A percentile compares a stretch with the other conserved stretches of the same genome.
Evolutionary conservation across 441 rosid species (phyloP).

Genomic region (Erodium trifolium): DNA sequence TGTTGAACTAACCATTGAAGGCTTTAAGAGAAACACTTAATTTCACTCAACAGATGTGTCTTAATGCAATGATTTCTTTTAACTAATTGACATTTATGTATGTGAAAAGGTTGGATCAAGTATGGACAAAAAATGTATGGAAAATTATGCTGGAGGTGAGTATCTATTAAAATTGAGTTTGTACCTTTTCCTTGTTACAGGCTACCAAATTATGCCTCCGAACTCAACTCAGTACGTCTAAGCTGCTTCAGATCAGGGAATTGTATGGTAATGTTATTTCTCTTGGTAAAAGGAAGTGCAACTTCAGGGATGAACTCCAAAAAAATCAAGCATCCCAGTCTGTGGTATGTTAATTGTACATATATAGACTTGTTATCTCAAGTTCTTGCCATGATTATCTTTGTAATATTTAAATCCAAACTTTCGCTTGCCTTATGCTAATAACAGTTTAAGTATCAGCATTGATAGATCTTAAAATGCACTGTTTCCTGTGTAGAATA

Average conservation of each 20-base stretch:
- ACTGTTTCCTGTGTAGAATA: not conserved
- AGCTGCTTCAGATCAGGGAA: slow-evolving; percentile 51
- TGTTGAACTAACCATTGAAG: no score
- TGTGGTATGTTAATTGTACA: slow-evolving; percentile 29
- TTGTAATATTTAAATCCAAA: not conserved
- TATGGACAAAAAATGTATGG: not conserved
- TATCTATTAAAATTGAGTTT: not conserved
- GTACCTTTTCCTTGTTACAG: slow-evolving; percentile 21
- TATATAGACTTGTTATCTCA: not conserved
- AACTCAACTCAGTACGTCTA: slow-evolving; percentile 25
- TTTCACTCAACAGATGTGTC: not conserved
- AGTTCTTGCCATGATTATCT: not conserved
- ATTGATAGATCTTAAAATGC: not conserved
- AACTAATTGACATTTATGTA: not conserved
- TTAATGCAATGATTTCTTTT: not conserved
- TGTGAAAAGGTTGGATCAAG: not conserved
- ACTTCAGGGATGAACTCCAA: slow-evolving; percentile 48
- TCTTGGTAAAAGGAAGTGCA: slow-evolving; percentile 27
- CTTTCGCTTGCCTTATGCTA: not conserved
- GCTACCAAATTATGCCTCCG: slow-evolving; percentile 19
- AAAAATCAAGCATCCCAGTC: slow-evolving; percentile 48
- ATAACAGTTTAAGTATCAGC: not conserved
- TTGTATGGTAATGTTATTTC: slow-evolving; percentile 38
- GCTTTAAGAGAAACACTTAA: not conserved
- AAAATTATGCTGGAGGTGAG: not conserved